Percentiles rank a stretch among this genome's conserved stretches.
Conservation (phyloP, 495 filamentous ascomycete genomes). For the Elasticomyces elasticus region DNA sequence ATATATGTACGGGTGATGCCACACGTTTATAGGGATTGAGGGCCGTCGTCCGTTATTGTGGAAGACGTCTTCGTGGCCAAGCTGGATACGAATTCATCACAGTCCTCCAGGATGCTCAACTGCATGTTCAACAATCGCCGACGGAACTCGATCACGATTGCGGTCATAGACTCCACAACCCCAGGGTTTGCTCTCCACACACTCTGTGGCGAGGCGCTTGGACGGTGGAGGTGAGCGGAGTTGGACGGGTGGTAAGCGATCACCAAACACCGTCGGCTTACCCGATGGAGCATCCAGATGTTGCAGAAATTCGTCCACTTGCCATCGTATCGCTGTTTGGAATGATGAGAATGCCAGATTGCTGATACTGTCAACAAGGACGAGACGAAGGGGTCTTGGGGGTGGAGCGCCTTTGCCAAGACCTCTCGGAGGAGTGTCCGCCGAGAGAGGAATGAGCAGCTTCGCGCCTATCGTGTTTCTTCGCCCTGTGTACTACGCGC, state of each 20-base stretch:
- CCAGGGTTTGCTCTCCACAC: not conserved
- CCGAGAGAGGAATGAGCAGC: not conserved
- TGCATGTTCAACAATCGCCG: not conserved
- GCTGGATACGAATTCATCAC: not conserved
- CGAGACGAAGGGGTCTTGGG: no score
- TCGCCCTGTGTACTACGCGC: no score
- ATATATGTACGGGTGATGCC: not conserved
- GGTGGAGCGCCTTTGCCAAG: no score
- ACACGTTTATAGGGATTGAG: not conserved
- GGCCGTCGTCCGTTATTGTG: not conserved
- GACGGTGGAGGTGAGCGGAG: not conserved
- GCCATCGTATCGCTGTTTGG: no score
- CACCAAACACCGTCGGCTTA: not conserved
- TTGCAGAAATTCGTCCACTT: no score
- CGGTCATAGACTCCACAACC: not conserved
- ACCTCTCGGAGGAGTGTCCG: not conserved
- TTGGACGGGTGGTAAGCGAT: not conserved
- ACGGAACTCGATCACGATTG: not conserved
- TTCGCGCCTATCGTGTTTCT: no score
- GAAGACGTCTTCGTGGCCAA: no score
- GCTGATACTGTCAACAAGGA: no score
- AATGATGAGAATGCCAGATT: no score
- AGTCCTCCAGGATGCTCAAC: not conserved
- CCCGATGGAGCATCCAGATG: no score
- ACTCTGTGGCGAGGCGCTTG: not conserved